Conservation (phyloP, 129 eudicot species). For the Chrysanthemum lavandulifolium region DNA sequence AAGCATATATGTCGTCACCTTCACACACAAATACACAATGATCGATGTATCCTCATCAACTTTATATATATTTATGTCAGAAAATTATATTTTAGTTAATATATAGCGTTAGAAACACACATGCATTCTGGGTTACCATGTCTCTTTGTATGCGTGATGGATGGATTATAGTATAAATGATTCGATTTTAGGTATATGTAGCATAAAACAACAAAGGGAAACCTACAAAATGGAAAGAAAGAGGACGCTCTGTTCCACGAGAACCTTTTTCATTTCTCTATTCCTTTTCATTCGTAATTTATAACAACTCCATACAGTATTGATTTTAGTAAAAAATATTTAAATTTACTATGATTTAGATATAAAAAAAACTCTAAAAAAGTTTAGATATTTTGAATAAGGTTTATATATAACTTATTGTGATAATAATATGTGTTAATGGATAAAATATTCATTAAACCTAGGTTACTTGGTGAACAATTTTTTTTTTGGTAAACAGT, state of each 20-base stretch:
- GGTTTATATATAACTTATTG: too few relatives aligned
- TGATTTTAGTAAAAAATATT: too few relatives aligned
- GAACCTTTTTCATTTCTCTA: constrained; percentile 30
- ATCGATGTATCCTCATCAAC: constrained; percentile 42
- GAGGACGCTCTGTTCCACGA: constrained; percentile 58
- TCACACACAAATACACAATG: not conserved
- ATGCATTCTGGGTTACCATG: not conserved
- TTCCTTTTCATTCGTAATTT: not conserved
- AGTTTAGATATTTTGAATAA: too few relatives aligned
- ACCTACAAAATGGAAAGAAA: constrained; percentile 51
- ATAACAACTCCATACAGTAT: not conserved
- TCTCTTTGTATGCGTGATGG: constrained; percentile 1
- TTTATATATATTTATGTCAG: not conserved
- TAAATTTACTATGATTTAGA: too few relatives aligned
- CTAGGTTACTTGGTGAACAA: too few relatives aligned
- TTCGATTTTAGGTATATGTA: constrained; percentile 22
- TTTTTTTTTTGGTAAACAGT: too few relatives aligned
- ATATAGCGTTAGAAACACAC: not conserved
- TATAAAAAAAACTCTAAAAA: too few relatives aligned
- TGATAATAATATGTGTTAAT: too few relatives aligned
- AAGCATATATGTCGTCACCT: constrained; percentile 28
- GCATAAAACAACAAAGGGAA: constrained; percentile 57
- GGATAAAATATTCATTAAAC: too few relatives aligned
- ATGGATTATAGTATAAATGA: constrained; percentile 25
- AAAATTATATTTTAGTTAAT: not conserved